phyloP scores from a whole-genome alignment of 331 rosid genomes.

The Pyrus hybrid region DNA sequence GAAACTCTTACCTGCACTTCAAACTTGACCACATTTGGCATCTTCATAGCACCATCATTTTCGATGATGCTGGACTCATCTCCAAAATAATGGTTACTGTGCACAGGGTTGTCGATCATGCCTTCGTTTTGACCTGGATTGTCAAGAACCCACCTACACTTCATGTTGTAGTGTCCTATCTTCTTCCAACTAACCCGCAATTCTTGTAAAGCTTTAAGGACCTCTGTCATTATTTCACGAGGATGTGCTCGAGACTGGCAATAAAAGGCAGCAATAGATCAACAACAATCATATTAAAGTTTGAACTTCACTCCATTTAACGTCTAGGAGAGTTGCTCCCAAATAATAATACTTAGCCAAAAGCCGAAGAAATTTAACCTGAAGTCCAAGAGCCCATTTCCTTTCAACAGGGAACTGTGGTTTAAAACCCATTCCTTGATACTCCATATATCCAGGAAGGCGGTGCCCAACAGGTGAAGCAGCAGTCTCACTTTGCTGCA shows the following conservation, averaged over 20 bases:
- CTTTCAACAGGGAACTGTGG: slow-evolving; percentile 69
- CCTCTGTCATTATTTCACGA: slow-evolving; percentile 91
- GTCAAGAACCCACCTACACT: slow-evolving; percentile 72
- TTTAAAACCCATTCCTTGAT: slow-evolving; percentile 51
- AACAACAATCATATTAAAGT: neutral
- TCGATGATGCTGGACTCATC: slow-evolving; percentile 51
- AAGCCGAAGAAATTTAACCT: slow-evolving; percentile 42
- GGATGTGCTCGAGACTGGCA: slow-evolving; percentile 82
- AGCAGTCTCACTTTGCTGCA: slow-evolving; percentile 44
- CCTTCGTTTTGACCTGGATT: slow-evolving; percentile 40
- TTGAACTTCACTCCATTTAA: neutral
- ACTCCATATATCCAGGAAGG: slow-evolving; percentile 46
- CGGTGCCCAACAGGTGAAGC: slow-evolving; percentile 71
- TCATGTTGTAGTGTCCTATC: slow-evolving; percentile 93
- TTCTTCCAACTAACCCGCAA: slow-evolving; percentile 88
- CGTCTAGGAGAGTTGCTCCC: neutral
- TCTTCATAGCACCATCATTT: slow-evolving; percentile 42
- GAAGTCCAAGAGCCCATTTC: slow-evolving; percentile 97
- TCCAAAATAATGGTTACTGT: slow-evolving; percentile 48
- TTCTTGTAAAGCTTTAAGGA: slow-evolving; percentile 87
- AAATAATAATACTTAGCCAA: neutral
- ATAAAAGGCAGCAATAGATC: slow-evolving; percentile 11
- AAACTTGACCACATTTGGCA: slow-evolving; percentile 72
- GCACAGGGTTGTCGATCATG: slow-evolving; percentile 55
- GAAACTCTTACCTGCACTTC: slow-evolving; percentile 74